A percentile compares a stretch with the other conserved stretches of the same genome.
phyloP scores from a whole-genome alignment of 106 monocot genomes.

The Phalaenopsis aphrodite region DNA sequence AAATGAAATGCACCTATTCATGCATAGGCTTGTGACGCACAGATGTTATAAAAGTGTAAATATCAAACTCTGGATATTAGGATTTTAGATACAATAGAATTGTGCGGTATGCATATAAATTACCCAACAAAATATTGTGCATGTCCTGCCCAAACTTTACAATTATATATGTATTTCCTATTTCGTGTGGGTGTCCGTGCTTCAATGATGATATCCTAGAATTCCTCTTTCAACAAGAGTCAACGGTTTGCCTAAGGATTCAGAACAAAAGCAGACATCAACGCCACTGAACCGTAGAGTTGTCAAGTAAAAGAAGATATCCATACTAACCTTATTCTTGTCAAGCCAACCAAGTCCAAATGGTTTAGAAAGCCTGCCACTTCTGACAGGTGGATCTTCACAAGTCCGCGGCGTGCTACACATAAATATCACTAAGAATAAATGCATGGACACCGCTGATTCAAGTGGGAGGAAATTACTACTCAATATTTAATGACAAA shows the following conservation, averaged over 20 bases:
- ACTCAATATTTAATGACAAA: background rate
- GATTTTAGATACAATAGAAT: no score
- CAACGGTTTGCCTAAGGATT: no score
- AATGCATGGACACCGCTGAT: background rate
- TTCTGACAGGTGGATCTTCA: slow-evolving; percentile 38
- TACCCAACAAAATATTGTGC: no score
- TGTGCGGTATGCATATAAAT: no score
- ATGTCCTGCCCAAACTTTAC: no score
- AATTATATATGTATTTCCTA: no score
- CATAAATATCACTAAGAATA: background rate
- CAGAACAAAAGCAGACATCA: background rate
- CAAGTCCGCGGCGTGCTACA: slow-evolving; percentile 30
- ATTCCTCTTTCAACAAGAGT: background rate
- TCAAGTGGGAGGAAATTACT: background rate
- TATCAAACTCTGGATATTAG: no score
- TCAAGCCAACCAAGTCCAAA: slow-evolving; percentile 90
- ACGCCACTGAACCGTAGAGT: background rate
- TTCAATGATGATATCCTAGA: background rate
- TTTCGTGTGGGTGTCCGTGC: background rate
- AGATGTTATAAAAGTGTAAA: no score
- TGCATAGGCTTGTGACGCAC: no score
- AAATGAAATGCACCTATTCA: no score
- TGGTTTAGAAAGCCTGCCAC: slow-evolving; percentile 59
- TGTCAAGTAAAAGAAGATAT: background rate
- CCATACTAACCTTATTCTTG: slow-evolving; percentile 60